Evolutionary conservation across 1,139 yeast species (phyloP).

Genomic region (Suhomyces anneliseae): DNA sequence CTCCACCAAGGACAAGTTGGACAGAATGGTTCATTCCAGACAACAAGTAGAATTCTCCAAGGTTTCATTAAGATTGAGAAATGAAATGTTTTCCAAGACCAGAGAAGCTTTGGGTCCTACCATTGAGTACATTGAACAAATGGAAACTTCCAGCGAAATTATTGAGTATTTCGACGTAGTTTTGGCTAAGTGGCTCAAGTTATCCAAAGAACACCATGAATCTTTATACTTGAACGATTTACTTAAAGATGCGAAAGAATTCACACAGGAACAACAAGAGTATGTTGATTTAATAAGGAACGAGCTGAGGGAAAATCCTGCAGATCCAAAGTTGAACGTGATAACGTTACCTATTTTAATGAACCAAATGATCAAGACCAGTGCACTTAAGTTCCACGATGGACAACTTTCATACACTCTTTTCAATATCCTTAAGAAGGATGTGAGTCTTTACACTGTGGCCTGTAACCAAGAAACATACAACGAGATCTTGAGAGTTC

Average conservation of each 20-base stretch:
- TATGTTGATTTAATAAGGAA: conserved; percentile 17
- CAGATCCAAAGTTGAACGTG: conserved; percentile 30
- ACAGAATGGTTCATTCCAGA: conserved; percentile 9
- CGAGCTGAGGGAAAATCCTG: conserved; percentile 20
- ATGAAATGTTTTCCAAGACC: conserved; percentile 20
- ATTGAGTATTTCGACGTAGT: conserved; percentile 18
- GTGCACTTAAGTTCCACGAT: conserved; percentile 30
- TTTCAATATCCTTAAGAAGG: conserved; percentile 36
- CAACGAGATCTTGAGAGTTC: conserved; percentile 38
- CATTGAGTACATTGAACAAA: conserved; percentile 19
- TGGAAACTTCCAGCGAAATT: conserved; percentile 14
- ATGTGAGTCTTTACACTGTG: conserved; percentile 34
- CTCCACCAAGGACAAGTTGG: conserved; percentile 13
- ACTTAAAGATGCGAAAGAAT: conserved; percentile 14
- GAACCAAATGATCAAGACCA: conserved; percentile 31
- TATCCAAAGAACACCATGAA: conserved; percentile 7
- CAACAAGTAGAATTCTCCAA: conserved; percentile 12
- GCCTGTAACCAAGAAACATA: conserved; percentile 45
- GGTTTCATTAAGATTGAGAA: conserved; percentile 14
- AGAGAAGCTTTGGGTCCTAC: conserved; percentile 28
- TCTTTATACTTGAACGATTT: conserved; percentile 13
- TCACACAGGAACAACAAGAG: conserved; percentile 19
- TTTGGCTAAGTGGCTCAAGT: conserved; percentile 17
- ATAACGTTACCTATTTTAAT: conserved; percentile 40
- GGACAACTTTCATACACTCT: conserved; percentile 39